Conservation (phyloP, 208 protist species). For the Leishmania turanica region DNA sequence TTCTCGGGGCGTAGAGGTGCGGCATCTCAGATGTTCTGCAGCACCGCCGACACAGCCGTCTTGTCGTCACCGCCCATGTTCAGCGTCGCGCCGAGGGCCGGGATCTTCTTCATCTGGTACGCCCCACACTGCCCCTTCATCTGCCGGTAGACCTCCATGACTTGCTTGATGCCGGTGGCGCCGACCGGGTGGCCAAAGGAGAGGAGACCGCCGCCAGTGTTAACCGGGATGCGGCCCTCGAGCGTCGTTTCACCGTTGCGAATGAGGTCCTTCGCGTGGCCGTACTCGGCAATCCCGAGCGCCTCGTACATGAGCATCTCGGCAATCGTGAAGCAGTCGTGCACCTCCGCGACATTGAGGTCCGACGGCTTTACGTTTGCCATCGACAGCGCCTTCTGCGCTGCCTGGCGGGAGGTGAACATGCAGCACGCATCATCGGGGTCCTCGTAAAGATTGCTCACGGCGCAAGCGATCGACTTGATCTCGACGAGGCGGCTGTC, state of each 20-base stretch:
- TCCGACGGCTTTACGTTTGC: constrained; percentile 67
- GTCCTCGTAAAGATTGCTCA: constrained; percentile 85
- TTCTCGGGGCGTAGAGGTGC: not conserved
- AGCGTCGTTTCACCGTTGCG: constrained; percentile 76
- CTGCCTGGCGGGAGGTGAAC: constrained; percentile 70
- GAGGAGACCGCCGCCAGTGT: constrained; percentile 91
- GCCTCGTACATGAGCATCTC: constrained; percentile 95
- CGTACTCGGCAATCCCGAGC: constrained; percentile 87
- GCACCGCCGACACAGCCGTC: constrained; percentile 85
- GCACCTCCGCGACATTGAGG: constrained; percentile 87
- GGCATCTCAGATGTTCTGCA: constrained; percentile 75
- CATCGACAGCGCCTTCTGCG: constrained; percentile 66
- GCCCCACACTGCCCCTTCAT: constrained; percentile 92
- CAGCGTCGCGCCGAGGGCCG: constrained; percentile 79
- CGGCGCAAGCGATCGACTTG: constrained; percentile 52
- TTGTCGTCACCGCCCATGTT: constrained; percentile 96
- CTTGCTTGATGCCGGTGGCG: constrained; percentile 91
- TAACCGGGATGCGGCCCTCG: constrained; percentile 86
- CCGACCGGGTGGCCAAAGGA: constrained; percentile 93
- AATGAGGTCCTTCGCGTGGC: constrained; percentile 79
- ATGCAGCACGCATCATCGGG: constrained; percentile 70
- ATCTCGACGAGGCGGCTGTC: constrained; percentile 81
- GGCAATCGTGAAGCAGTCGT: constrained; percentile 94
- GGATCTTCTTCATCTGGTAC: constrained; percentile 88
- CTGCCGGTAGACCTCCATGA: constrained; percentile 93